Evolutionary conservation across 2,329 filamentous ascomycete genomes (phyloP).

Genomic region (Beauveria medogensis): DNA sequence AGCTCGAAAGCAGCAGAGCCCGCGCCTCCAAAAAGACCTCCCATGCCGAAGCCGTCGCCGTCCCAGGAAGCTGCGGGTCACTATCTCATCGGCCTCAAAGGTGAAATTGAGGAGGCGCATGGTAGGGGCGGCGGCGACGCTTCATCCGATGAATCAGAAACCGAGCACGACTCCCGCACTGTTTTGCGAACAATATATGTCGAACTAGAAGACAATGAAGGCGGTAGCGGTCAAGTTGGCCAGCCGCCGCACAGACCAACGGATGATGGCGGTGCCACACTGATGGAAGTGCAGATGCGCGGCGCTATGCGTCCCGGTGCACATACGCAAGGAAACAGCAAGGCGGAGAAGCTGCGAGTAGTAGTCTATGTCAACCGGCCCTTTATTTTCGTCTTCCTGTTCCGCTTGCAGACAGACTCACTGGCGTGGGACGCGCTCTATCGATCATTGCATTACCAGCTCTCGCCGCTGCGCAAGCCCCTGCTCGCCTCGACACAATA

Average conservation of each 20-base stretch:
- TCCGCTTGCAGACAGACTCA: constrained; percentile 49
- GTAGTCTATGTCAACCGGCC: constrained; percentile 67
- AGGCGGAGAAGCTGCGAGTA: constrained; percentile 52
- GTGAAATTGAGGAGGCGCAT: constrained; percentile 46
- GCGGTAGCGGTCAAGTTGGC: background rate
- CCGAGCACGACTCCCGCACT: constrained; percentile 44
- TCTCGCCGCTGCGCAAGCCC: constrained; percentile 49
- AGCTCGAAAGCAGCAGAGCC: background rate
- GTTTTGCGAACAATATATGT: constrained; percentile 59
- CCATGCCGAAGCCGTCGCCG: constrained; percentile 13
- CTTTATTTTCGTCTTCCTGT: constrained; percentile 72
- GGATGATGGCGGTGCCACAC: constrained; percentile 21
- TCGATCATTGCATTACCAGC: constrained; percentile 51
- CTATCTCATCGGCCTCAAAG: constrained; percentile 62
- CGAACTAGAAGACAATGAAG: constrained; percentile 39
- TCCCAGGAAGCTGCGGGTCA: constrained; percentile 31
- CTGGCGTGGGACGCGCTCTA: constrained; percentile 49
- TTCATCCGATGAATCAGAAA: constrained; percentile 22
- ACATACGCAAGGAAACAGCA: constrained; percentile 41
- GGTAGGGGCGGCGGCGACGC: constrained; percentile 23
- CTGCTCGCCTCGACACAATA: constrained; percentile 50
- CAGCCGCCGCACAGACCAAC: background rate
- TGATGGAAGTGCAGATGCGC: constrained; percentile 26
- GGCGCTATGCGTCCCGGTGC: constrained; percentile 26
- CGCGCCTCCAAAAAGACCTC: constrained; percentile 8